Base-by-base conservation (phyloP, 2,329 filamentous ascomycete species). In the Apiospora aurea region DNA sequence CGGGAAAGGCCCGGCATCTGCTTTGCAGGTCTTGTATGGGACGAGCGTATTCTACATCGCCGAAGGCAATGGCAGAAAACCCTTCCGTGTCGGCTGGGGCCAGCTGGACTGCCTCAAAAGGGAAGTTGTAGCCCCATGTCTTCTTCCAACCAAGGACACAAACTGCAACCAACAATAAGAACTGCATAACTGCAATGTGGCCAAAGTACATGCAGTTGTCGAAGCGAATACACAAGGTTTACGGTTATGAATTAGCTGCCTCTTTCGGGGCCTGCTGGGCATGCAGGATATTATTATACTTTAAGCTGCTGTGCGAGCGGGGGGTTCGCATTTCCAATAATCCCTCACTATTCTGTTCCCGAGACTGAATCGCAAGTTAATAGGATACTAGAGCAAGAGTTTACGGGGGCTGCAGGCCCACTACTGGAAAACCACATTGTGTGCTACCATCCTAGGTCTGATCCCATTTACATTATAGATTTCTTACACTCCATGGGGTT, bases 31-130 rank as follows among this genome's bases (percentile, higher is more conserved):
- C 2, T 81, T 71, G 1, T 78, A 77, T 6, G 46, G 47, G 69
- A 81, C 82, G 38, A 81, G 71, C 7, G 44, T 71, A 80, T 79
- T 80, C 70, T 4, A 38, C 21, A 70, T 77, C 74, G 7, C 75
- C 76, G 44, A 78, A 78, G 4, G 68, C 49, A 69, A 77, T 75
- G 14, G 72, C 73, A 10, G 75, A 66, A 47, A 77, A 76, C 41
- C 74, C 72, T 2, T 69, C 69, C 41, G 75, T 72, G 44, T 77
- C 74, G 2, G 74, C 71, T 46, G 72, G 67, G 1, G 70, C 70
- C 46, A 76, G 74, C 66, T 71, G 74, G 46, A 74, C 61, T 8
- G 75, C 51, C 51, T 71, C 72, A 44, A 71, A 71, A 21, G 46
- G 46, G 67, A 71, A 71, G 41, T 71, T 69, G 44, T 46, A 64